These are phyloP conservation scores for Verticillium klebahnii DNA, from an alignment of 2,329 filamentous ascomycete genomes.

Conservation along the genomic window DNA sequence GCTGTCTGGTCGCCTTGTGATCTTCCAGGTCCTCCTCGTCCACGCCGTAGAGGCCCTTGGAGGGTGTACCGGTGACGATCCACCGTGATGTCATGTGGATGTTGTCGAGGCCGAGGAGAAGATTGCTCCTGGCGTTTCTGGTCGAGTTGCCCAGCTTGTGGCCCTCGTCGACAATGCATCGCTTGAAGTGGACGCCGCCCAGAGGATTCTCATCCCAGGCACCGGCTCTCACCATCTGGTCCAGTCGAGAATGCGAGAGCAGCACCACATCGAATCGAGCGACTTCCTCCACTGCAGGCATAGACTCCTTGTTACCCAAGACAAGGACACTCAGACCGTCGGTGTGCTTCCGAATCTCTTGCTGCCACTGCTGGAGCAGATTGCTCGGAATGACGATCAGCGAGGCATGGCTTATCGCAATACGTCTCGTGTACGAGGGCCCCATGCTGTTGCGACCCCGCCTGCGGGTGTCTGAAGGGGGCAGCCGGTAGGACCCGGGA, in stretches of 20 bases:
- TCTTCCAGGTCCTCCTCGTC: slow-evolving; percentile 10
- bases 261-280: slow-evolving; percentile 70
- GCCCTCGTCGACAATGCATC: slow-evolving; percentile 89
- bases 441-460: not conserved
- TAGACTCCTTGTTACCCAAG: slow-evolving; percentile 27
- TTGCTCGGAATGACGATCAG: slow-evolving; percentile 81
- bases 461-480: slow-evolving; percentile 30
- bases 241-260: slow-evolving; percentile 70
- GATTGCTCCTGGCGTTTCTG: slow-evolving; percentile 48
- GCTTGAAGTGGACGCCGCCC: slow-evolving; percentile 72
- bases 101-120: slow-evolving; percentile 45
- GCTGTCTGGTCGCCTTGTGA: slow-evolving; percentile 14
- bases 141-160: slow-evolving; percentile 72
- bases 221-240: slow-evolving; percentile 43
- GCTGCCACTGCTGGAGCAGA: slow-evolving; percentile 76
- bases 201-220: slow-evolving; percentile 51
- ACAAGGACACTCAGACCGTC: slow-evolving; percentile 59
- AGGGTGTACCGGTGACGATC: slow-evolving; percentile 89
- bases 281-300: slow-evolving; percentile 41
- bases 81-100: slow-evolving; percentile 70
- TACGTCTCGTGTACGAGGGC: not conserved
- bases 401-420: slow-evolving; percentile 60
- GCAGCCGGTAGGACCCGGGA: slow-evolving; percentile 54
- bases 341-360: slow-evolving; percentile 77
- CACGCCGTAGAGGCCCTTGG: slow-evolving; percentile 74